Base-by-base conservation (phyloP, 1,284 basidiomycete species). In the Taiwanofungus camphoratus region DNA sequence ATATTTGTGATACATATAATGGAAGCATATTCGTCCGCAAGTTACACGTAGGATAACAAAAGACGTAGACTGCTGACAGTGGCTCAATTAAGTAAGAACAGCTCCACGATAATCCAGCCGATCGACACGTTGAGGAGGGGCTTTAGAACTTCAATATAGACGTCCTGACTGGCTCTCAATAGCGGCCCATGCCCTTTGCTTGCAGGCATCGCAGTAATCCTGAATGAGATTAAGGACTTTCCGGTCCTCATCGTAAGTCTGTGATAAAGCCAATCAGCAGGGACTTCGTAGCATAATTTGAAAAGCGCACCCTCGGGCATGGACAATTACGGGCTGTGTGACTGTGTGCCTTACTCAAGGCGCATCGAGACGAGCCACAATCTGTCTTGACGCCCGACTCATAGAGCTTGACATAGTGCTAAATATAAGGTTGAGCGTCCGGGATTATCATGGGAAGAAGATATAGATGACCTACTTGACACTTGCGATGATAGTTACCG, bases 341-440 rank as follows among this genome's bases (percentile, higher is more conserved):
- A 27, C 49, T 52, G 49, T 63, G 61, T 23, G 55, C 55, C 24
- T 46, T 44, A 48, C 59, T 61, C 19, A 61, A 49, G 24, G 50
- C 58, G 34, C 61, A 63, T 30, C 36, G 47, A 38, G 52, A 52
- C n/a, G 56, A 59, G 37, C 52, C 52, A 48, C 61, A 63, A 45
- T 63, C 61, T 36, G 48, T 55, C 46, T 57, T 55, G 52, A 55
- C 49, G 26, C 61, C 61, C 32, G 58, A 56, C 45, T 63, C 61
- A 52, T 61, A 61, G 20, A 54, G 50, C 49, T 63, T 63, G 33
- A 63, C 56, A 39, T 57, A 63, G 48, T 63, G 61, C 59, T 63
- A 37, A 21, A 27, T 11, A 18, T 18, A 27, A 36, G 30, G 27
- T 34, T 20, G 19, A 21, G 33, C 8, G 41, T 46, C 9, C 44